Evolutionary conservation across 2,329 filamentous ascomycete genomes (phyloP).

Genomic region (Berkeleyomyces basicola): DNA sequence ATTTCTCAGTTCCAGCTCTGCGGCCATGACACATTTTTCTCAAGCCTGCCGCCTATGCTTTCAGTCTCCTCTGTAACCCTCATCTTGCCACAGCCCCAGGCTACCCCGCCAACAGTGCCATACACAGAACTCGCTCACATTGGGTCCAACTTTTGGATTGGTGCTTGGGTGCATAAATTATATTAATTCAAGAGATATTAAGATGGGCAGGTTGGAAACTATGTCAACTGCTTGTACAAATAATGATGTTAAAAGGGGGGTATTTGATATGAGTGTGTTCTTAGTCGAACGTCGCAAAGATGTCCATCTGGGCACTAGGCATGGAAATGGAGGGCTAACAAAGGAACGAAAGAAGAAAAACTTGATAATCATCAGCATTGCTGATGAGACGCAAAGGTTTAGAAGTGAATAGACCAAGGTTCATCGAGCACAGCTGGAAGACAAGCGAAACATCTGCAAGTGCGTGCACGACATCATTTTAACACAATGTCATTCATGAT

Average conservation of each 20-base stretch:
- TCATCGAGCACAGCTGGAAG: background rate
- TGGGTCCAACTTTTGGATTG: background rate
- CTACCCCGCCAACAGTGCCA: background rate
- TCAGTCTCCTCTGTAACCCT: background rate
- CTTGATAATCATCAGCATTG: background rate
- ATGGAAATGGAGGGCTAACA: background rate
- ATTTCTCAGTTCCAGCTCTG: no score
- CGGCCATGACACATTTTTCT: background rate
- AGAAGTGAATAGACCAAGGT: background rate
- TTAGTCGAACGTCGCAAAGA: background rate
- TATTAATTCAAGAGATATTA: no score
- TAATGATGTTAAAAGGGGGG: background rate
- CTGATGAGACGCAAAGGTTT: background rate
- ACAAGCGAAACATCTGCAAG: background rate
- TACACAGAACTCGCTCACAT: background rate
- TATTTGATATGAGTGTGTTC: background rate
- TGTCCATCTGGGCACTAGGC: background rate
- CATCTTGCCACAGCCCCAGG: background rate
- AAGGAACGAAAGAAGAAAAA: background rate
- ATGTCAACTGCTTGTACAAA: no score
- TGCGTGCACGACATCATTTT: background rate
- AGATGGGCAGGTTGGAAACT: no score
- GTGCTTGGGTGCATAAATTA: background rate
- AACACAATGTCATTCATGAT: background rate
- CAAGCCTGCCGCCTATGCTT: background rate